Evolutionary conservation across 2,329 filamentous ascomycete species (phyloP).

Genomic region (Penicillium glabrum): DNA sequence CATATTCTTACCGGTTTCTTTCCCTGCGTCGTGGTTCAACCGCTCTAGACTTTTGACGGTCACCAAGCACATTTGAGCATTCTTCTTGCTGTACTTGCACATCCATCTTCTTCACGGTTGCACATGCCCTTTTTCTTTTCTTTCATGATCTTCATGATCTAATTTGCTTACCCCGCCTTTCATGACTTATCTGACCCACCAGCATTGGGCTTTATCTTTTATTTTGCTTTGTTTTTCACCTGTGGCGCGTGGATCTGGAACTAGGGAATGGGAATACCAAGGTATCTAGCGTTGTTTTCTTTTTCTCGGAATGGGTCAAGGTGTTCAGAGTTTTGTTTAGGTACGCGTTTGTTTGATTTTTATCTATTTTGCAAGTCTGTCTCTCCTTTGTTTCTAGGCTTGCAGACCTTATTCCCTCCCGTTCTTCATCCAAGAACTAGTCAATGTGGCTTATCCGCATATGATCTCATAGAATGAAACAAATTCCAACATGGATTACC

Average conservation of each 20-base stretch:
- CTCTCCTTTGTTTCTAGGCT: neutral
- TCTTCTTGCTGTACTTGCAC: neutral
- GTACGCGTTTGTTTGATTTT: neutral
- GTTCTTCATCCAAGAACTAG: neutral
- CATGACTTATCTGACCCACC: conserved; percentile 1
- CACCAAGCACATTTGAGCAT: neutral
- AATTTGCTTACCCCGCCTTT: conserved; percentile 8
- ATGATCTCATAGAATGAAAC: neutral
- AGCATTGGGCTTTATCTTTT: neutral
- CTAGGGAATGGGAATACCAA: conserved; percentile 9
- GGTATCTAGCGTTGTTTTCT: neutral
- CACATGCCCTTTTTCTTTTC: neutral
- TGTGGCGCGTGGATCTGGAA: conserved; percentile 10
- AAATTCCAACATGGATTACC: neutral
- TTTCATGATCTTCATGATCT: neutral
- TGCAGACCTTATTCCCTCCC: neutral
- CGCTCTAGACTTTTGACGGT: neutral
- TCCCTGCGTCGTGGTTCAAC: neutral
- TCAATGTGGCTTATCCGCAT: neutral
- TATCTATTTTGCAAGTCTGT: neutral
- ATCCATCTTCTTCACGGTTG: neutral
- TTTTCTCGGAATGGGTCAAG: neutral
- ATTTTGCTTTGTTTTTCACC: neutral
- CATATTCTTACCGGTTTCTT: neutral
- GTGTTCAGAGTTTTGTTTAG: neutral